Evolutionary conservation across 345 rosid species (phyloP).

Genomic region (Gossypium anomalum): DNA sequence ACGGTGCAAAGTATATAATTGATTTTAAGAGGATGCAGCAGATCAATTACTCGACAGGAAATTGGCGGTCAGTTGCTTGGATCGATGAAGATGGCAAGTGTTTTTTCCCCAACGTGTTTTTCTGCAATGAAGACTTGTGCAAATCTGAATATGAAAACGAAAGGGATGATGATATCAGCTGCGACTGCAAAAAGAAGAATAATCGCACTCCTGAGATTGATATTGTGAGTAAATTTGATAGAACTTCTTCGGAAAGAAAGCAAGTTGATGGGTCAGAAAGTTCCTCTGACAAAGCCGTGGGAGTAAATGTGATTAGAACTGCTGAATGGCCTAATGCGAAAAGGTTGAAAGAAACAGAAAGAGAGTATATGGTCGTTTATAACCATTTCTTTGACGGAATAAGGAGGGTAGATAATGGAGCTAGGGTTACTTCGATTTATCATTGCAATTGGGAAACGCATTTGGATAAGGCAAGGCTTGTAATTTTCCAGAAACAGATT

Average conservation of each 20-base stretch:
- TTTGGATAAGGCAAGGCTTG: constrained; percentile 25
- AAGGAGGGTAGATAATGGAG: constrained; percentile 18
- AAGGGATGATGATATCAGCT: neutral
- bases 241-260: constrained; percentile 22
- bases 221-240: constrained; percentile 16
- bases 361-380: constrained; percentile 15
- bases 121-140: neutral
- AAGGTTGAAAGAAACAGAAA: constrained; percentile 25
- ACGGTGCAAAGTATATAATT: constrained; percentile 31
- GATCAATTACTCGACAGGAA: constrained; percentile 29
- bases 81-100: constrained; percentile 37
- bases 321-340: constrained; percentile 27
- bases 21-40: constrained; percentile 43
- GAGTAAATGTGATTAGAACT: constrained; percentile 6
- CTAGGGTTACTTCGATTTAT: constrained; percentile 31
- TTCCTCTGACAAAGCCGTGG: constrained; percentile 13
- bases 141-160: neutral
- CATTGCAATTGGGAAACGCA: constrained; percentile 19
- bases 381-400: constrained; percentile 30
- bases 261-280: constrained; percentile 28
- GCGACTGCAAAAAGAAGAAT: neutral
- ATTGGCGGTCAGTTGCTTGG: constrained; percentile 39
- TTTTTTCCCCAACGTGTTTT: constrained; percentile 28
- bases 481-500: constrained; percentile 32
- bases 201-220: constrained; percentile 11